phyloP scores from a whole-genome alignment of 768 basidiomycete species.

The Phlebiopsis flavidoalba region DNA sequence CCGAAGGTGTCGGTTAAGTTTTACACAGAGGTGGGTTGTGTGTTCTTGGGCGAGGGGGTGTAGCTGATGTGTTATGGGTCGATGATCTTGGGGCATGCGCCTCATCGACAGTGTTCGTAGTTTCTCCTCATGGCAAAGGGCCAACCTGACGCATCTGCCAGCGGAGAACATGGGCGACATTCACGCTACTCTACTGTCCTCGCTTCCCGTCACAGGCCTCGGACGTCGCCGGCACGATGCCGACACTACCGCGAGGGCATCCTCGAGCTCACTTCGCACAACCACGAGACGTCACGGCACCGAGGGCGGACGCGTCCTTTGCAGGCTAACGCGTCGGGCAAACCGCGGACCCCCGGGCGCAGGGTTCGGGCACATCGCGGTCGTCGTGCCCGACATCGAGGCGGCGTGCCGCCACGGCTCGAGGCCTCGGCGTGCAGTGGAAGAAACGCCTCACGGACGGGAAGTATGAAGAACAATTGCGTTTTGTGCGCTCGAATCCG shows the following conservation, averaged over 20 bases:
- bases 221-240: constrained; percentile 40
- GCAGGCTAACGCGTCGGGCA: constrained; percentile 83
- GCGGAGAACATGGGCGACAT: constrained; percentile 23
- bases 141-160: background rate
- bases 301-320: constrained; percentile 69
- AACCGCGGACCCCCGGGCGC: constrained; percentile 72
- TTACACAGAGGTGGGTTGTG: constrained; percentile 49
- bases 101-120: constrained; percentile 34
- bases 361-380: constrained; percentile 89
- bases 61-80: background rate
- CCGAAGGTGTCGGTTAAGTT: constrained; percentile 76
- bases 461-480: constrained; percentile 81
- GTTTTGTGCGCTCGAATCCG: constrained; percentile 79
- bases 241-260: constrained; percentile 70
- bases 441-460: constrained; percentile 86
- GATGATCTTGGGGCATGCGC: constrained; percentile 72
- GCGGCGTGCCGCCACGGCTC: constrained; percentile 79
- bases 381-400: constrained; percentile 79
- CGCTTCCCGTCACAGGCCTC: constrained; percentile 49
- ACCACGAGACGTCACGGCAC: constrained; percentile 94
- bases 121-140: background rate
- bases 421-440: constrained; percentile 77
- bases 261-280: constrained; percentile 82
- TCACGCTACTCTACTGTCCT: constrained; percentile 87
- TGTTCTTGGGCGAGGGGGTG: background rate